Conservation (phyloP, 352 stramenopile species). For the Pythium insidiosum region DNA sequence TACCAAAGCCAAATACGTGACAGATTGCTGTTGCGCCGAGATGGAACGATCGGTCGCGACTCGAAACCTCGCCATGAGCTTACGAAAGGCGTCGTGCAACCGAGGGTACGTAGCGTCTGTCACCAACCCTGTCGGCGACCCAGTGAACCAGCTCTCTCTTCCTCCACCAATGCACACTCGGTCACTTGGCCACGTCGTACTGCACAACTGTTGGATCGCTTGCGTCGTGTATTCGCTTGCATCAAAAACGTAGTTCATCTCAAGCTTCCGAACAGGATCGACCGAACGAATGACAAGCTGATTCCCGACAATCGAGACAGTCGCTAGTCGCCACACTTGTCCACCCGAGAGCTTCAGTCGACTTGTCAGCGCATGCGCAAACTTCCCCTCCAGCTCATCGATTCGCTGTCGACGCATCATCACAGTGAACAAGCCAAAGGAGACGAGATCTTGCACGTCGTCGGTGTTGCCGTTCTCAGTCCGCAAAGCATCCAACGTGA, state of each 20-base stretch:
- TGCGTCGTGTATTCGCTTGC: constrained; percentile 35
- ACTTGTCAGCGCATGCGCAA: constrained; percentile 29
- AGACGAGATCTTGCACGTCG: constrained; percentile 11
- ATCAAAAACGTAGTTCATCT: constrained; percentile 36
- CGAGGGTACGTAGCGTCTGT: constrained; percentile 25
- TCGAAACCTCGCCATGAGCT: constrained; percentile 26
- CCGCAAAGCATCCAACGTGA: constrained; percentile 38
- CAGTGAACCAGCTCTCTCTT: constrained; percentile 11
- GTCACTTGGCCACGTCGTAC: constrained; percentile 6
- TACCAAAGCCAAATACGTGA: constrained; percentile 36
- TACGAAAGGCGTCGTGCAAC: constrained; percentile 24
- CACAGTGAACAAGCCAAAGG: constrained; percentile 38
- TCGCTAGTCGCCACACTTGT: constrained; percentile 37
- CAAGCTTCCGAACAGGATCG: constrained; percentile 52
- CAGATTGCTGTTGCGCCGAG: constrained; percentile 20
- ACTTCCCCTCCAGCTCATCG: constrained; percentile 38
- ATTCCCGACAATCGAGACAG: constrained; percentile 20
- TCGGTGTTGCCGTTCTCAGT: constrained; percentile 14
- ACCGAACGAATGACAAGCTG: constrained; percentile 29
- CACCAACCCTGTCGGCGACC: constrained; percentile 23
- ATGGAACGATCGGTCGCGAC: constrained; percentile 10
- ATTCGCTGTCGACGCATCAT: constrained; percentile 36
- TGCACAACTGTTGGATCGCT: constrained; percentile 9
- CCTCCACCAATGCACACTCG: neutral
- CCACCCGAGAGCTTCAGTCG: constrained; percentile 30